phyloP scores from a whole-genome alignment of 2,329 filamentous ascomycete species.

The Colletotrichum plurivorum region DNA sequence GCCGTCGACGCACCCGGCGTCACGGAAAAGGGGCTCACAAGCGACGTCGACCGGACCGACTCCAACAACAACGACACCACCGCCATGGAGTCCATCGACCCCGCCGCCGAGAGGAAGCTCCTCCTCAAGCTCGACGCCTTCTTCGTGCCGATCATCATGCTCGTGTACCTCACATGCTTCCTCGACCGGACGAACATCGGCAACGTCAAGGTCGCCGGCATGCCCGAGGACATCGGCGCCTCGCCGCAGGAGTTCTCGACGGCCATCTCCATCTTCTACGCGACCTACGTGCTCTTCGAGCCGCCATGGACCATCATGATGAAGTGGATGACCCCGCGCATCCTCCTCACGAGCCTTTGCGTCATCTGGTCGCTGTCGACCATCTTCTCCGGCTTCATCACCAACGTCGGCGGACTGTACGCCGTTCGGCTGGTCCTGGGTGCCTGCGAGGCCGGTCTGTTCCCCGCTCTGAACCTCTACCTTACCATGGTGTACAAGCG shows the following conservation, averaged over 20 bases:
- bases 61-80: slow-evolving; percentile 24
- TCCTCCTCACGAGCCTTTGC: slow-evolving; percentile 46
- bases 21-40: slow-evolving; percentile 21
- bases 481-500: slow-evolving; percentile 57
- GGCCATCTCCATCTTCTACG: slow-evolving; percentile 61
- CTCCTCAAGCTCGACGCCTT: slow-evolving; percentile 50
- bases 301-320: slow-evolving; percentile 50
- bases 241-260: slow-evolving; percentile 58
- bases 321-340: slow-evolving; percentile 50
- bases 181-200: slow-evolving; percentile 69
- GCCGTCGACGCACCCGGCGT: slow-evolving; percentile 19
- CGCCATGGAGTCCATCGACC: slow-evolving; percentile 45
- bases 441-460: slow-evolving; percentile 63
- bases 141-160: slow-evolving; percentile 63
- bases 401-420: slow-evolving; percentile 57
- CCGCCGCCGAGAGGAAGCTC: slow-evolving; percentile 47
- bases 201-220: slow-evolving; percentile 62
- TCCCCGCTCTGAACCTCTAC: slow-evolving; percentile 60
- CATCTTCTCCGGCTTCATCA: slow-evolving; percentile 62
- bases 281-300: slow-evolving; percentile 63
- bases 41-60: slow-evolving; percentile 35
- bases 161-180: slow-evolving; percentile 68
- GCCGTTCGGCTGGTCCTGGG: slow-evolving; percentile 63
- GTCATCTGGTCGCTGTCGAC: slow-evolving; percentile 64
- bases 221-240: slow-evolving; percentile 60